Conservation (phyloP, 768 basidiomycete genomes). For the Suillus americanus region DNA sequence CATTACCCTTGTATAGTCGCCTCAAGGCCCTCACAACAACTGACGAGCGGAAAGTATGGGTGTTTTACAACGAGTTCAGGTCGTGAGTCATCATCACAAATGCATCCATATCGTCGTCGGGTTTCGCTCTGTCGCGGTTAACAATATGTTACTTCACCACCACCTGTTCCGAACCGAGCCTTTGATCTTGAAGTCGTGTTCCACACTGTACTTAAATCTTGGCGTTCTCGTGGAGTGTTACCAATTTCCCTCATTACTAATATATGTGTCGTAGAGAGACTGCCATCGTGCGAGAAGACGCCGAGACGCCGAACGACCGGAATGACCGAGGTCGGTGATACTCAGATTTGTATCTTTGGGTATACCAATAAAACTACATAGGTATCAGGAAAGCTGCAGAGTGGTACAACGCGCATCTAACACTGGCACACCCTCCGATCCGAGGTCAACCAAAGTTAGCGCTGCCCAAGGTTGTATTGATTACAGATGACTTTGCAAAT, state of each 20-base stretch:
- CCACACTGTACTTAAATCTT: neutral
- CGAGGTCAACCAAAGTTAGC: slow-evolving; percentile 46
- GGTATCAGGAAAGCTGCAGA: slow-evolving; percentile 85
- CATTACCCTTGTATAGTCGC: slow-evolving; percentile 89
- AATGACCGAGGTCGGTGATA: slow-evolving; percentile 82
- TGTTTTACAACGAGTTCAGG: slow-evolving; percentile 86
- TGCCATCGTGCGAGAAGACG: slow-evolving; percentile 71
- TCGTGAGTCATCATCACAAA: slow-evolving; percentile 49
- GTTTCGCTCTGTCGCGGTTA: neutral
- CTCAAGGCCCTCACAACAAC: slow-evolving; percentile 80
- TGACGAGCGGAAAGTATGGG: slow-evolving; percentile 84
- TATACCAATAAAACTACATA: slow-evolving; percentile 26
- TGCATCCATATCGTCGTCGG: too few relatives aligned
- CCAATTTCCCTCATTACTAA: neutral
- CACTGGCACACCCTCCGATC: slow-evolving; percentile 47
- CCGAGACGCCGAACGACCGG: slow-evolving; percentile 87
- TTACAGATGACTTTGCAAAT: slow-evolving; percentile 91
- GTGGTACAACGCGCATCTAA: slow-evolving; percentile 84
- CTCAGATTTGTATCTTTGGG: neutral
- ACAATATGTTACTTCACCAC: neutral
- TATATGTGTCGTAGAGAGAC: slow-evolving; percentile 56
- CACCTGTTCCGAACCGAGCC: neutral
- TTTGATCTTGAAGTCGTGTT: neutral
- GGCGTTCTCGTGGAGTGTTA: neutral
- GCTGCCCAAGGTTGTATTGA: slow-evolving; percentile 66